phyloP scores from a whole-genome alignment of 2,329 filamentous ascomycete species.

The Xylogone sp. region DNA sequence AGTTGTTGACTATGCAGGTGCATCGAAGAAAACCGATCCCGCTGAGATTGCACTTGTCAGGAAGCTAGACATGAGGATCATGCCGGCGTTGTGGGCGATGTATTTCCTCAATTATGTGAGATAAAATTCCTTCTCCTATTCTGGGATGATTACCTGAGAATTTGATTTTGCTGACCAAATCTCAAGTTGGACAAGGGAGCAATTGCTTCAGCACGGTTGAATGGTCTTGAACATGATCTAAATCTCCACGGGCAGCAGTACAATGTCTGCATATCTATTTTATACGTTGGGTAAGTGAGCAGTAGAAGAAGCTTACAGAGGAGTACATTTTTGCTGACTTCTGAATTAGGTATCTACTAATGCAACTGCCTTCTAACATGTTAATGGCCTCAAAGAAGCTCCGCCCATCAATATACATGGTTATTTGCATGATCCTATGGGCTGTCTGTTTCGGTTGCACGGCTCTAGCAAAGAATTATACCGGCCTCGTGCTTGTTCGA shows the following conservation, averaged over 20 bases:
- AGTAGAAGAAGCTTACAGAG: neutral
- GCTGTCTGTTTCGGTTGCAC: conserved; percentile 35
- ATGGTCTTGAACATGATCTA: conserved; percentile 49
- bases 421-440: conserved; percentile 35
- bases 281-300: conserved; percentile 43
- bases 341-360: conserved; percentile 36
- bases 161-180: conserved; percentile 22
- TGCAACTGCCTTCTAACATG: conserved; percentile 44
- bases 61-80: conserved; percentile 34
- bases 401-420: conserved; percentile 26
- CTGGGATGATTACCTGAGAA: conserved; percentile 15
- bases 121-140: neutral
- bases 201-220: conserved; percentile 52
- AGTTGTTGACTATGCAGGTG: conserved; percentile 18
- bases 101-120: conserved; percentile 37
- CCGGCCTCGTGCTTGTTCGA: conserved; percentile 32
- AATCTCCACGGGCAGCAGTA: conserved; percentile 44
- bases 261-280: conserved; percentile 42
- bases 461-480: conserved; percentile 33
- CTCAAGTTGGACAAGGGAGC: conserved; percentile 43
- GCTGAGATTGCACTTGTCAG: conserved; percentile 33
- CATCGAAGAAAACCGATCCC: conserved; percentile 28
- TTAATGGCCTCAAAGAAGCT: conserved; percentile 36
- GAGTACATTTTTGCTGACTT: conserved; percentile 2
- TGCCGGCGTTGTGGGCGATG: conserved; percentile 37